phyloP scores from a whole-genome alignment of 75 land plant genomes.

The Sequoia sempervirens region DNA sequence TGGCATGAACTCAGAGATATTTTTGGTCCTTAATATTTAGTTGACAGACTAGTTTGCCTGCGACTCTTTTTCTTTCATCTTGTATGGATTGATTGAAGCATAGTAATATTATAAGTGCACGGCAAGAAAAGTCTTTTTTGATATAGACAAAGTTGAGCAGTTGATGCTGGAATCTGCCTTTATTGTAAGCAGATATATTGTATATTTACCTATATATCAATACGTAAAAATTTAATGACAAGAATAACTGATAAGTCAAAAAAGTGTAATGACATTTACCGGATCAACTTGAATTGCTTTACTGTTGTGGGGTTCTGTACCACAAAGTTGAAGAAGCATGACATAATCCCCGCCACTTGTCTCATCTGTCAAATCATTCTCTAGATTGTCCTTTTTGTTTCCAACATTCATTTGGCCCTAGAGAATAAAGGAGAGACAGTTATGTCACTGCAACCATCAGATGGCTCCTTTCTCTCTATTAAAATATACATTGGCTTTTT shows the following conservation, averaged over 20 bases:
- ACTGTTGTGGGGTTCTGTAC: conserved; percentile 28
- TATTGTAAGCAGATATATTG: not conserved
- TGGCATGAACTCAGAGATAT: not conserved
- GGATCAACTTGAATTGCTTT: conserved; percentile 49
- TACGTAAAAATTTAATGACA: not conserved
- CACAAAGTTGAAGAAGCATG: conserved; percentile 32
- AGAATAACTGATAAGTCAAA: not conserved
- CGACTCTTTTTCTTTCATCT: not conserved
- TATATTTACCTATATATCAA: not conserved
- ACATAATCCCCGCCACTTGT: conserved; percentile 18
- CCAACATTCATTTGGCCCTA: conserved; percentile 28
- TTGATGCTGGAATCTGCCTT: not conserved
- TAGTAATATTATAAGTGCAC: not conserved
- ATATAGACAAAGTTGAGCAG: not conserved
- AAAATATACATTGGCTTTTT: not conserved
- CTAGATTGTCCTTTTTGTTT: conserved; percentile 16
- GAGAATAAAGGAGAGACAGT: conserved; percentile 2
- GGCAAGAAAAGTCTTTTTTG: not conserved
- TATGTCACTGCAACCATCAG: not conserved
- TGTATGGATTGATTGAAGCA: conserved; percentile 1
- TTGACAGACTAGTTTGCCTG: not conserved
- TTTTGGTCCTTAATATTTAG: not conserved
- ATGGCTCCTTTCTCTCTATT: not conserved
- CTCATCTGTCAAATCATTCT: conserved; percentile 15
- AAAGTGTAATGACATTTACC: conserved; percentile 17